Conservation (phyloP, 306 rosid species). For the Vigna angularis region DNA sequence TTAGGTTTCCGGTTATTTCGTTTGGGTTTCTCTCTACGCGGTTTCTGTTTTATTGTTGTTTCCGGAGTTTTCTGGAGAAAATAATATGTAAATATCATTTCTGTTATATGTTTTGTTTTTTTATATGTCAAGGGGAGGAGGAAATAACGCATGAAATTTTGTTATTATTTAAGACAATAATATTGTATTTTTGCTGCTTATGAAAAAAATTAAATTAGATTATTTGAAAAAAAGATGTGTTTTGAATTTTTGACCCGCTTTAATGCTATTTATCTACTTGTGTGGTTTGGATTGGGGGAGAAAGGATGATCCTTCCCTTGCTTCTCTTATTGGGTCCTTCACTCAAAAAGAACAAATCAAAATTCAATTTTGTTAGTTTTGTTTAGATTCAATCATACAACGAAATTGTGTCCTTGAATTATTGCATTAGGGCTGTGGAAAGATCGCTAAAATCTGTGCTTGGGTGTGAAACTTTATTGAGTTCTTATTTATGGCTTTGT, state of each 20-base stretch:
- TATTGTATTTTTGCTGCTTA: not conserved
- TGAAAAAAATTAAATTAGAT: not conserved
- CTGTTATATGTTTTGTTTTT: not conserved
- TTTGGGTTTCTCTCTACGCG: not conserved
- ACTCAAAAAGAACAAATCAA: not conserved
- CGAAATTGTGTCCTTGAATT: constrained; percentile 4
- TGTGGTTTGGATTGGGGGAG: not conserved
- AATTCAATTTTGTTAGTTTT: not conserved
- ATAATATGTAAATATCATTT: constrained; percentile 14
- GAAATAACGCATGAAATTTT: not conserved
- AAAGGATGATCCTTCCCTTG: not conserved
- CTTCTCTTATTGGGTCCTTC: not conserved
- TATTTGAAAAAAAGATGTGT: not conserved
- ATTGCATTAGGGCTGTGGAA: constrained; percentile 21
- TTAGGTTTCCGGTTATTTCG: not conserved
- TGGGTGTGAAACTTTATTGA: constrained; percentile 26
- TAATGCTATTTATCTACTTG: constrained; percentile 7
- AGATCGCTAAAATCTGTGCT: not conserved
- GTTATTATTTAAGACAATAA: not conserved
- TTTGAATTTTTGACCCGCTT: not conserved
- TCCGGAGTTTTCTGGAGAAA: not conserved
- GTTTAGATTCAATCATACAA: not conserved
- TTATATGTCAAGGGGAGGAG: constrained; percentile 24
- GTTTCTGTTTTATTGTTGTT: constrained; percentile 29
- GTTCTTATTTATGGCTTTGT: constrained; percentile 35